A percentile compares a stretch with the other conserved stretches of the same genome.
phyloP scores from a whole-genome alignment of 345 rosid species.

The Arabidopsis suecica region DNA sequence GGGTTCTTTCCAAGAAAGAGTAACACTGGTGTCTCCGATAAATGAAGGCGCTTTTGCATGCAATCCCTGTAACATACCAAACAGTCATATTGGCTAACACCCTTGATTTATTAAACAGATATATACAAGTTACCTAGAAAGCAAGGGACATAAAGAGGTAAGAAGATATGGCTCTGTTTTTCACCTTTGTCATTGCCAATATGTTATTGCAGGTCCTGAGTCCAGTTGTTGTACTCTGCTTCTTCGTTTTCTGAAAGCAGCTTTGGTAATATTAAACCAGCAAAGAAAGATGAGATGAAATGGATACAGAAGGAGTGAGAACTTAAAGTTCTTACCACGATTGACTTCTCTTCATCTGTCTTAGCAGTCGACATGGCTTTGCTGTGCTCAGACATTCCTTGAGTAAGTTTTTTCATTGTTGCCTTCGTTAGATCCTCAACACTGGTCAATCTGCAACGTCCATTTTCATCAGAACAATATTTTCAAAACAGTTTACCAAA shows the following conservation, averaged over 20 bases:
- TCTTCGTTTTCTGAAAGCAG: conserved; percentile 73
- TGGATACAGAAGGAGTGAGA: background rate
- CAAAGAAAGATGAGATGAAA: background rate
- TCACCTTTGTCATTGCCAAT: conserved; percentile 93
- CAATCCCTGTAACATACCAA: conserved; percentile 54
- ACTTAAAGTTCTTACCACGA: conserved; percentile 57
- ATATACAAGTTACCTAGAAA: background rate
- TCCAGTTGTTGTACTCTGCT: conserved; percentile 76
- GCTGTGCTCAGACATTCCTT: conserved; percentile 87
- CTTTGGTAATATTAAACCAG: background rate
- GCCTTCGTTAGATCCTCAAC: conserved; percentile 91
- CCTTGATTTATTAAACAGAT: background rate
- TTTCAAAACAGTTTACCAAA: background rate
- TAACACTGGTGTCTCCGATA: conserved; percentile 79
- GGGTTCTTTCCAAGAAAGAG: conserved; percentile 79
- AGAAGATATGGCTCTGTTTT: conserved; percentile 14
- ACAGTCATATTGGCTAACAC: background rate
- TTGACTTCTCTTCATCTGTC: conserved; percentile 80
- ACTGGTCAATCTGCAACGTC: conserved; percentile 61
- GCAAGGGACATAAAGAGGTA: background rate
- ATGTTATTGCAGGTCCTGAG: conserved; percentile 91
- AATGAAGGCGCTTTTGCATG: conserved; percentile 81
- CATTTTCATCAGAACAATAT: background rate
- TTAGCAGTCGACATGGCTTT: conserved; percentile 93
- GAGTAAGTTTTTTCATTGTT: conserved; percentile 84